These are phyloP conservation scores for Myriosclerotinia duriaeana DNA, from an alignment of 2,329 filamentous ascomycete species.

Conservation along the genomic window DNA sequence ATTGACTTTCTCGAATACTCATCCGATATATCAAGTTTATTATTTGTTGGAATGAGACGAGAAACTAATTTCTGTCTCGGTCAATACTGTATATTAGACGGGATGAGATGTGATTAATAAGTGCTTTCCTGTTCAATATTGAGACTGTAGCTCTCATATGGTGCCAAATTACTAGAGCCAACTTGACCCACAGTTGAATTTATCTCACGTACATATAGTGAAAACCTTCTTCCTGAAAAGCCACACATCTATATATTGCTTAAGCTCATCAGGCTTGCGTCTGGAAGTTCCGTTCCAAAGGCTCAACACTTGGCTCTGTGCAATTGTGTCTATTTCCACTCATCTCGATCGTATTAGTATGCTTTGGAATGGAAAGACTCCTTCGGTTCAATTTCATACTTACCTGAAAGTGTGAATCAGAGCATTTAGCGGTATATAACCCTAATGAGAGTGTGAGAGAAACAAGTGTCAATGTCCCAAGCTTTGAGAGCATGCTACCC, in stretches of 20 bases:
- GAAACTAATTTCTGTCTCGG: not conserved
- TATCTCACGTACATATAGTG: not conserved
- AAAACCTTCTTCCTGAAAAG: not conserved
- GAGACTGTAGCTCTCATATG: not conserved
- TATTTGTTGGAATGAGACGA: not conserved
- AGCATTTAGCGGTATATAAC: not conserved
- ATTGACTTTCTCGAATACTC: not conserved
- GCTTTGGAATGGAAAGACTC: not conserved
- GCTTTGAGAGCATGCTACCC: not conserved
- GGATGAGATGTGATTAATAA: no score
- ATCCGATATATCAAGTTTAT: not conserved
- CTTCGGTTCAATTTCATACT: not conserved
- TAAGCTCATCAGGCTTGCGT: not conserved
- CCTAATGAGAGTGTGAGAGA: not conserved
- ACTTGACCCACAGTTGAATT: not conserved
- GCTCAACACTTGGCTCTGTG: not conserved
- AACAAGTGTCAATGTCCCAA: not conserved
- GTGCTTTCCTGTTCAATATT: not conserved
- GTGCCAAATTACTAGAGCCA: not conserved
- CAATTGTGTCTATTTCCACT: not conserved
- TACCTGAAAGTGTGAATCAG: not conserved
- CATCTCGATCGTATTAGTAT: not conserved
- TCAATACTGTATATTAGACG: no score
- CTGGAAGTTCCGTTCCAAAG: not conserved
- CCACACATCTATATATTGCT: not conserved